A percentile compares a stretch with the other conserved stretches of the same genome.
Evolutionary conservation across 2,329 filamentous ascomycete genomes (phyloP).

Genomic region (Aureobasidium zeae): DNA sequence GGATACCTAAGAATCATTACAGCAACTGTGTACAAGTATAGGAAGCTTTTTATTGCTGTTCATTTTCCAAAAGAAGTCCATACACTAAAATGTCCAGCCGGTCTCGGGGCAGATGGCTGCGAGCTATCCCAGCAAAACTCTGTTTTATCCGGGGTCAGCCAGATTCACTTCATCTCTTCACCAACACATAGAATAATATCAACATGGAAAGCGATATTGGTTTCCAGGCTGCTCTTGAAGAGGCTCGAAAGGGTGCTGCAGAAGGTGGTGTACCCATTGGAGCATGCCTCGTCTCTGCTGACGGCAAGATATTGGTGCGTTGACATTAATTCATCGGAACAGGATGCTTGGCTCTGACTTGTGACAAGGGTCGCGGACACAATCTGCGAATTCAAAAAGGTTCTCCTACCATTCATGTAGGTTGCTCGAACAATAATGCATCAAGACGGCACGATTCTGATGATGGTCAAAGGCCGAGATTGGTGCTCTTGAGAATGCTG

Average conservation of each 20-base stretch:
- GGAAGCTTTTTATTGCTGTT: no score
- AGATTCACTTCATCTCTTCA: background rate
- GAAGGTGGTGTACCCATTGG: slow-evolving; percentile 41
- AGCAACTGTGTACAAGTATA: no score
- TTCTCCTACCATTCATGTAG: slow-evolving; percentile 61
- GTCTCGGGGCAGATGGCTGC: background rate
- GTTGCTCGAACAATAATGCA: slow-evolving; percentile 16
- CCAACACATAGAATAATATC: background rate
- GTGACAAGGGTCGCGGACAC: slow-evolving; percentile 50
- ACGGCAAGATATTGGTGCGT: slow-evolving; percentile 52
- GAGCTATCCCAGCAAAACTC: slow-evolving; percentile 8
- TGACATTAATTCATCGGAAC: no score
- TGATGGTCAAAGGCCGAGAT: slow-evolving; percentile 55
- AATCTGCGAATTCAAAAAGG: slow-evolving; percentile 68
- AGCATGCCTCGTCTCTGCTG: slow-evolving; percentile 51
- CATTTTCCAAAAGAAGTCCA: no score
- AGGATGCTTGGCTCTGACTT: background rate
- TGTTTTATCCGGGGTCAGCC: background rate
- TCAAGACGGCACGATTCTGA: slow-evolving; percentile 1
- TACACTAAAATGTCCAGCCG: no score
- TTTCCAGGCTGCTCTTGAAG: slow-evolving; percentile 49
- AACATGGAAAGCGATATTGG: slow-evolving; percentile 29
- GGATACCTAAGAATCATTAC: no score
- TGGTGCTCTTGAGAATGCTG: slow-evolving; percentile 64
- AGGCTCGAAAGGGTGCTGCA: slow-evolving; percentile 45